Conservation (phyloP, 345 rosid genomes). For the Ceriops decandra region DNA sequence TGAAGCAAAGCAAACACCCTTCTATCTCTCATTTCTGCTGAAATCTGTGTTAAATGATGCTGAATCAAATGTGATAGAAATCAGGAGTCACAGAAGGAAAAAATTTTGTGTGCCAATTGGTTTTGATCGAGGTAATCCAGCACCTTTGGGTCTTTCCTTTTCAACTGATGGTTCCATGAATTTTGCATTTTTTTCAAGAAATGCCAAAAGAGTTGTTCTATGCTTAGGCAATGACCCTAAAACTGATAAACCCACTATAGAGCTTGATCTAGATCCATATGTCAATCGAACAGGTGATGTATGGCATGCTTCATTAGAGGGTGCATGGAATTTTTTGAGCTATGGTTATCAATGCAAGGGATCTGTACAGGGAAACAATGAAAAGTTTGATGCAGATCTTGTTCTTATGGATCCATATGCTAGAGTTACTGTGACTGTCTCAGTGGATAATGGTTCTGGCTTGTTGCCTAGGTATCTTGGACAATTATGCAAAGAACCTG, state of each 20-base stretch:
- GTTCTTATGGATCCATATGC: slow-evolving; percentile 82
- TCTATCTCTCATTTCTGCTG: slow-evolving; percentile 69
- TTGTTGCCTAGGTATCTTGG: slow-evolving; percentile 46
- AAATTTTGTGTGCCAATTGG: slow-evolving; percentile 83
- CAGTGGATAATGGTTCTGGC: slow-evolving; percentile 26
- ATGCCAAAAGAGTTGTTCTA: slow-evolving; percentile 48
- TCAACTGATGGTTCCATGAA: slow-evolving; percentile 57
- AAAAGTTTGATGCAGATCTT: slow-evolving; percentile 26
- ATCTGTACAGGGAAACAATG: slow-evolving; percentile 25
- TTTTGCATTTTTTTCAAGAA: slow-evolving; percentile 69
- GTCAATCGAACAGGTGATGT: slow-evolving; percentile 81
- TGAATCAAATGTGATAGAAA: slow-evolving; percentile 35
- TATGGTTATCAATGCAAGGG: slow-evolving; percentile 65
- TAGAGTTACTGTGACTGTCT: slow-evolving; percentile 37
- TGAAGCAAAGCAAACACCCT: slow-evolving; percentile 60
- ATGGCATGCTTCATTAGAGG: slow-evolving; percentile 75
- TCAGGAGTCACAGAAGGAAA: slow-evolving; percentile 53
- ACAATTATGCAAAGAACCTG: slow-evolving; percentile 43
- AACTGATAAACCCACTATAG: slow-evolving; percentile 61
- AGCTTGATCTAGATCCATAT: slow-evolving; percentile 87
- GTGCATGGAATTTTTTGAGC: slow-evolving; percentile 44
- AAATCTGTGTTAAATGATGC: slow-evolving; percentile 34
- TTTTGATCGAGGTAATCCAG: slow-evolving; percentile 55
- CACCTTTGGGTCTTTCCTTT: slow-evolving; percentile 79
- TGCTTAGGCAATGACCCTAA: slow-evolving; percentile 62